Evolutionary conservation across 2,329 filamentous ascomycete genomes (phyloP).

Genomic region (Aureobasidium sp.): DNA sequence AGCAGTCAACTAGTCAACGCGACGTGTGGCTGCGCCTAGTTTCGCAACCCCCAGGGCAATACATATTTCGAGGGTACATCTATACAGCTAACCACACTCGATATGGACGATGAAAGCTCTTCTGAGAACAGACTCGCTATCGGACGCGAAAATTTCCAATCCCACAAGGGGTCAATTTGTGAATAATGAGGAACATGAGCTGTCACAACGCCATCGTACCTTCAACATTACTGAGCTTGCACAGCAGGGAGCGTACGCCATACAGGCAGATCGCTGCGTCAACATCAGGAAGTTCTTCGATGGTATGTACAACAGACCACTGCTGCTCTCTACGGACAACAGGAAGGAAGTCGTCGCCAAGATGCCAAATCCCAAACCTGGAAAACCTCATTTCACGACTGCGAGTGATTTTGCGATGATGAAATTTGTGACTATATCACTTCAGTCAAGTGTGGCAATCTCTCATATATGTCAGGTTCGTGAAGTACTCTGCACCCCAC

Average conservation of each 20-base stretch:
- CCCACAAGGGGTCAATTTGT: conserved; percentile 24
- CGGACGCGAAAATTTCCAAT: conserved; percentile 16
- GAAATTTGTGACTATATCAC: neutral
- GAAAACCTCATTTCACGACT: conserved; percentile 25
- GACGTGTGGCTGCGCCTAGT: neutral
- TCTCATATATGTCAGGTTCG: conserved; percentile 18
- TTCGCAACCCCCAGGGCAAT: neutral
- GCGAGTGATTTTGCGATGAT: conserved; percentile 27
- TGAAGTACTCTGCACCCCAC: conserved; percentile 23
- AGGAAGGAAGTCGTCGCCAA: conserved; percentile 27
- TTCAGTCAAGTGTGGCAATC: neutral
- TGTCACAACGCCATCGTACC: conserved; percentile 18
- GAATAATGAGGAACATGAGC: conserved; percentile 19
- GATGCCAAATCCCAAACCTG: conserved; percentile 30
- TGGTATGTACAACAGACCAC: conserved; percentile 27
- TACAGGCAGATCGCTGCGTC: conserved; percentile 21
- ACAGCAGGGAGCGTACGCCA: conserved; percentile 19
- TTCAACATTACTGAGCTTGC: conserved; percentile 25
- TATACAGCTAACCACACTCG: neutral
- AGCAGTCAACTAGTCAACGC: neutral
- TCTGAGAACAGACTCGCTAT: neutral
- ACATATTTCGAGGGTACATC: neutral
- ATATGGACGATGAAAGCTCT: neutral
- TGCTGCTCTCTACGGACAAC: conserved; percentile 29
- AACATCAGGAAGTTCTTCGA: conserved; percentile 23